Conservation (phyloP, 2,329 filamentous ascomycete species). For the Claviceps cyperi region DNA sequence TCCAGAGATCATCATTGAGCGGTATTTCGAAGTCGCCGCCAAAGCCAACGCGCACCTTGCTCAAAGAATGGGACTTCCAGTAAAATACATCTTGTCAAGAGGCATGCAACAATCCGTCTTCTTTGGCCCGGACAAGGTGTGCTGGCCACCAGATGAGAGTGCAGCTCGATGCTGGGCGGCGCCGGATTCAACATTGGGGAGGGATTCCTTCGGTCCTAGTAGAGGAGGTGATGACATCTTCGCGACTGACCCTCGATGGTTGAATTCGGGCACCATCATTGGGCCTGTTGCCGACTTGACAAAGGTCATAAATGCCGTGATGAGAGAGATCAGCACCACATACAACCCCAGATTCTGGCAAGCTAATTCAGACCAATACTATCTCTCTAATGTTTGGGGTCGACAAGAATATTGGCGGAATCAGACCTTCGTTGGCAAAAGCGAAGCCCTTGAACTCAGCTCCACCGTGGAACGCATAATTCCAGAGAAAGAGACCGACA, state of each 20-base stretch:
- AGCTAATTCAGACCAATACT: slow-evolving; percentile 30
- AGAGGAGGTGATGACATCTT: slow-evolving; percentile 17
- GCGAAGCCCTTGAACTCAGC: slow-evolving; percentile 6
- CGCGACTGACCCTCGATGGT: slow-evolving; percentile 23
- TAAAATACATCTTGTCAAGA: slow-evolving; percentile 15
- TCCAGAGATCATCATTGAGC: slow-evolving; percentile 44
- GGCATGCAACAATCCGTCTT: slow-evolving; percentile 25
- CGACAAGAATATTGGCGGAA: slow-evolving; percentile 27
- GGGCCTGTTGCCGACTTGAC: slow-evolving; percentile 21
- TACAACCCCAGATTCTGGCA: slow-evolving; percentile 19
- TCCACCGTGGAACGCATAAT: slow-evolving; percentile 10
- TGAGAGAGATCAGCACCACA: slow-evolving; percentile 18
- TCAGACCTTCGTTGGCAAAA: slow-evolving; percentile 12
- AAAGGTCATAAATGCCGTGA: slow-evolving; percentile 13
- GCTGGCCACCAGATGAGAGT: slow-evolving; percentile 23
- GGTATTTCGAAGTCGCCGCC: slow-evolving; percentile 42
- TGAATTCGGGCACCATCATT: slow-evolving; percentile 33
- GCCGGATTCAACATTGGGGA: slow-evolving; percentile 20
- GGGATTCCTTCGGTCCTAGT: slow-evolving; percentile 21
- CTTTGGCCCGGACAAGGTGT: slow-evolving; percentile 31
- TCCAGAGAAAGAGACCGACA: slow-evolving; percentile 9
- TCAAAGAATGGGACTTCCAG: slow-evolving; percentile 30
- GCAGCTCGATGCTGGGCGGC: slow-evolving; percentile 26
- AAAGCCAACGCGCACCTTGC: slow-evolving; percentile 37
- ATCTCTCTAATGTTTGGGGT: slow-evolving; percentile 27